Evolutionary conservation across 306 rosid species (phyloP).

Genomic region (Adenanthera pavonina): DNA sequence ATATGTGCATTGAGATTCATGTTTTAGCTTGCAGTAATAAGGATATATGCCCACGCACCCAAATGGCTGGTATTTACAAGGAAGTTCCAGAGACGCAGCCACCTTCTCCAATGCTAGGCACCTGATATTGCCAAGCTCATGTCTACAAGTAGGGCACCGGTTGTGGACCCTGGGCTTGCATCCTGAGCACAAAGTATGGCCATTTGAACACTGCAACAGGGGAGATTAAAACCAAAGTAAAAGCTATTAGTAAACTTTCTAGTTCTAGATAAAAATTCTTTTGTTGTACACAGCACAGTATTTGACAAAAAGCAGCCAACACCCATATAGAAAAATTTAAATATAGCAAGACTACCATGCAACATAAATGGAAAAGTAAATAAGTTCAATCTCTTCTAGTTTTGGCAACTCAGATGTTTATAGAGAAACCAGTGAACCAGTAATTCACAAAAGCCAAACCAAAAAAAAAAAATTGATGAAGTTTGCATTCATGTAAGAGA

Average conservation of each 20-base stretch:
- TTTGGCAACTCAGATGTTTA: not conserved
- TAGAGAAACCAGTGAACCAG: not conserved
- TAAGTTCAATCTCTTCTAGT: not conserved
- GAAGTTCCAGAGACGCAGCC: constrained; percentile 93
- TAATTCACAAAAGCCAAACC: not conserved
- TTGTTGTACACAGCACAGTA: not conserved
- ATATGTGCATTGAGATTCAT: constrained; percentile 78
- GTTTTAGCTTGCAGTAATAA: constrained; percentile 90
- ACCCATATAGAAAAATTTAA: not conserved
- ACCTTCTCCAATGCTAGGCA: constrained; percentile 94
- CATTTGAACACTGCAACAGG: constrained; percentile 85
- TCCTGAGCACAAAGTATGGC: constrained; percentile 90
- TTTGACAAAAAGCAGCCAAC: not conserved
- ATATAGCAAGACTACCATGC: constrained; percentile 1
- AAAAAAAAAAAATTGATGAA: not conserved
- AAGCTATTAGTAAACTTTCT: not conserved
- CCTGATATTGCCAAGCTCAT: constrained; percentile 93
- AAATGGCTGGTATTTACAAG: constrained; percentile 82
- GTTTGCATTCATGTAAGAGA: not conserved
- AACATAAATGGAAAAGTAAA: not conserved
- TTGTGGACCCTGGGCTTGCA: constrained; percentile 97
- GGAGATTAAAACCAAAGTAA: constrained; percentile 10
- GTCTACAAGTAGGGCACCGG: constrained; percentile 95
- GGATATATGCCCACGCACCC: constrained; percentile 91
- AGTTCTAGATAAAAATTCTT: not conserved